Conservation (phyloP, 208 protist species). For the Acanthamoeba triangularis region DNA sequence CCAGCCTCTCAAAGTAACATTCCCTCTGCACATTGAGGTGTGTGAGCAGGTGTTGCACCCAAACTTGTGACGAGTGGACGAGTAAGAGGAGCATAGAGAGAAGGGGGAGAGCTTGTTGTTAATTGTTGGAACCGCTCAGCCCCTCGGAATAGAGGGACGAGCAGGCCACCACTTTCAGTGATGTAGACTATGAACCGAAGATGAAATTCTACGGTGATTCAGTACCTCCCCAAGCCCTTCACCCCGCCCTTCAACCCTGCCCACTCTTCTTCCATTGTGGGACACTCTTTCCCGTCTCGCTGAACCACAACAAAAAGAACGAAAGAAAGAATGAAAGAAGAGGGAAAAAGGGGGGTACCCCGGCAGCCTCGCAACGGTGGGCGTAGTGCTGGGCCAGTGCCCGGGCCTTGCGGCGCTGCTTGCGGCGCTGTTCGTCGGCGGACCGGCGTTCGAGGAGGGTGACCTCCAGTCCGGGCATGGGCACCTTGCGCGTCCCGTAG, state of each 20-base stretch:
- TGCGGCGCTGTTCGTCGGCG: background rate
- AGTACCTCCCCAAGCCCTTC: background rate
- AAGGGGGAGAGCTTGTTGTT: background rate
- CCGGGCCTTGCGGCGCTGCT: background rate
- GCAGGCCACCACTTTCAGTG: slow-evolving; percentile 38
- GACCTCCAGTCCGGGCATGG: slow-evolving; percentile 1
- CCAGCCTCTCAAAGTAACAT: background rate
- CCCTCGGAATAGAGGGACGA: background rate
- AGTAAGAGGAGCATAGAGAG: background rate
- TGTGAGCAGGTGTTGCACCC: background rate
- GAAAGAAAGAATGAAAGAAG: background rate
- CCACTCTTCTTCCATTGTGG: background rate
- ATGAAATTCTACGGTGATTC: background rate
- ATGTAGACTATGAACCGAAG: slow-evolving; percentile 10
- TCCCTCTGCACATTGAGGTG: background rate
- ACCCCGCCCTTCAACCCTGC: background rate
- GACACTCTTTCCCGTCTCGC: background rate
- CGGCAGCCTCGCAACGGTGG: background rate
- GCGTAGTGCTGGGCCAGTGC: slow-evolving; percentile 28
- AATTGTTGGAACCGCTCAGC: slow-evolving; percentile 12
- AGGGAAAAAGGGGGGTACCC: background rate
- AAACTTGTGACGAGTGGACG: background rate
- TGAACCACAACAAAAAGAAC: background rate
- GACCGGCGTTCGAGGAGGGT: slow-evolving; percentile 12
- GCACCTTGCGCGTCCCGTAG: background rate